These are phyloP conservation scores for Seiridium unicorne DNA, from an alignment of 2,329 filamentous ascomycete species.

Conservation along the genomic window DNA sequence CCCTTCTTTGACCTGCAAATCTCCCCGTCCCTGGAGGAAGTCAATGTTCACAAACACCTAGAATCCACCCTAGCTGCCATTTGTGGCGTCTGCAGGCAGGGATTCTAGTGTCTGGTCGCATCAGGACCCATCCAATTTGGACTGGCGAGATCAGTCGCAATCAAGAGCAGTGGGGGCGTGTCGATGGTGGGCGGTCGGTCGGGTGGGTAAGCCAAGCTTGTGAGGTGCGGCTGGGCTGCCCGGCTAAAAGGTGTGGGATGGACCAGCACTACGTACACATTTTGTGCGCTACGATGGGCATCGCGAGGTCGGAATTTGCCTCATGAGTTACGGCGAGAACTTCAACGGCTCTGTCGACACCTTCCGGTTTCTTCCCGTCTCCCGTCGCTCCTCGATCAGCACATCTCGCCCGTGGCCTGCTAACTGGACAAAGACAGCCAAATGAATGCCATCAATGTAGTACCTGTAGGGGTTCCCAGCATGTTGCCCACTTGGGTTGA, in stretches of 20 bases:
- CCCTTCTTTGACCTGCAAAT: constrained; percentile 1
- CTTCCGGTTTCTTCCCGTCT: neutral
- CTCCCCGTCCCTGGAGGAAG: constrained; percentile 5
- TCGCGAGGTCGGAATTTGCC: neutral
- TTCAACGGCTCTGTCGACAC: neutral
- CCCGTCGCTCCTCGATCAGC: too few species aligned
- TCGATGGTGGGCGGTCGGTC: neutral
- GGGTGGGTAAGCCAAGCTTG: neutral
- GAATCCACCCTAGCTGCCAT: constrained; percentile 1
- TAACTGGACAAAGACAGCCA: too few species aligned
- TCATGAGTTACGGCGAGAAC: neutral
- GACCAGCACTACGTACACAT: neutral
- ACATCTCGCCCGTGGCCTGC: too few species aligned
- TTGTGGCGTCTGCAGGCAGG: constrained; percentile 6
- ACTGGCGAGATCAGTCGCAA: constrained; percentile 7
- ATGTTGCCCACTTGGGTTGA: neutral
- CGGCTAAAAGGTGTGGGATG: neutral
- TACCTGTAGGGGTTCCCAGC: neutral
- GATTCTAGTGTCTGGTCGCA: constrained; percentile 3
- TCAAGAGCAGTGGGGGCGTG: constrained; percentile 4
- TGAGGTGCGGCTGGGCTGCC: neutral
- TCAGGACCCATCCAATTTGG: constrained; percentile 5
- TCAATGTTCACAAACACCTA: constrained; percentile 1
- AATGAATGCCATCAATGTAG: neutral
- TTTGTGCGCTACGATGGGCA: too few species aligned